Evolutionary conservation across 2,329 filamentous ascomycete species (phyloP).

Genomic region (Fusarium abutilonis): DNA sequence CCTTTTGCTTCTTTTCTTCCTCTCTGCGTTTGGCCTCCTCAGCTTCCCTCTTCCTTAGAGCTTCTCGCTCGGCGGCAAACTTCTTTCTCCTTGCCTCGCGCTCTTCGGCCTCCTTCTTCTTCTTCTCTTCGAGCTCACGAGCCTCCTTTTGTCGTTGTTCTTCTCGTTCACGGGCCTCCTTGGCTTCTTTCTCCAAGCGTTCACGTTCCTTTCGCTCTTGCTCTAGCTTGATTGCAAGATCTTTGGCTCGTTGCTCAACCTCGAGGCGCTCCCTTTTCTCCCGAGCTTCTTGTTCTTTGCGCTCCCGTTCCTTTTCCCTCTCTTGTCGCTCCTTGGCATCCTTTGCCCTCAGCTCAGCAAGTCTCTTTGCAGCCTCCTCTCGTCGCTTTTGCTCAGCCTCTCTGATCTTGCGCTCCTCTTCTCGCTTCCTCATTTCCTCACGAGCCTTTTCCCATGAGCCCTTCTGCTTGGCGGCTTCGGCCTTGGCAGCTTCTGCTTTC

Average conservation of each 20-base stretch:
- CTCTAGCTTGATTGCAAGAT: conserved; percentile 52
- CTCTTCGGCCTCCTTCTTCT: conserved; percentile 53
- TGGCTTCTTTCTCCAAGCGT: conserved; percentile 57
- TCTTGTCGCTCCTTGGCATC: conserved; percentile 60
- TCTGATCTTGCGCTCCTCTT: conserved; percentile 70
- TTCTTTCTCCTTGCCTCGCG: conserved; percentile 50
- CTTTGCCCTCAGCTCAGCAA: conserved; percentile 66
- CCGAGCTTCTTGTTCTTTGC: conserved; percentile 50
- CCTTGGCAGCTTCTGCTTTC: conserved; percentile 12
- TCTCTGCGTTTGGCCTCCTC: conserved; percentile 39
- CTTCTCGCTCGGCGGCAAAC: conserved; percentile 35
- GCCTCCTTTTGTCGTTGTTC: conserved; percentile 57
- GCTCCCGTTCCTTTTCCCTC: conserved; percentile 52
- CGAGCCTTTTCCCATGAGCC: conserved; percentile 74
- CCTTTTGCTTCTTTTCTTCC: conserved; percentile 53
- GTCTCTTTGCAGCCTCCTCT: conserved; percentile 63
- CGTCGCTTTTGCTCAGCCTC: conserved; percentile 70
- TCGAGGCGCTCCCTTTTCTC: conserved; percentile 46
- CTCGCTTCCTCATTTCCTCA: conserved; percentile 71
- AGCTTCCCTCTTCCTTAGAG: conserved; percentile 39
- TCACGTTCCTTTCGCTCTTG: conserved; percentile 54
- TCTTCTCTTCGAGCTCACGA: conserved; percentile 37
- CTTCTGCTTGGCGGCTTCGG: conserved; percentile 52
- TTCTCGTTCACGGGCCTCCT: conserved; percentile 51
- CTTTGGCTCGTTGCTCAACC: conserved; percentile 44